These are phyloP conservation scores for Monosporascus sp. DNA, from an alignment of 2,329 filamentous ascomycete species.

Conservation along the genomic window DNA sequence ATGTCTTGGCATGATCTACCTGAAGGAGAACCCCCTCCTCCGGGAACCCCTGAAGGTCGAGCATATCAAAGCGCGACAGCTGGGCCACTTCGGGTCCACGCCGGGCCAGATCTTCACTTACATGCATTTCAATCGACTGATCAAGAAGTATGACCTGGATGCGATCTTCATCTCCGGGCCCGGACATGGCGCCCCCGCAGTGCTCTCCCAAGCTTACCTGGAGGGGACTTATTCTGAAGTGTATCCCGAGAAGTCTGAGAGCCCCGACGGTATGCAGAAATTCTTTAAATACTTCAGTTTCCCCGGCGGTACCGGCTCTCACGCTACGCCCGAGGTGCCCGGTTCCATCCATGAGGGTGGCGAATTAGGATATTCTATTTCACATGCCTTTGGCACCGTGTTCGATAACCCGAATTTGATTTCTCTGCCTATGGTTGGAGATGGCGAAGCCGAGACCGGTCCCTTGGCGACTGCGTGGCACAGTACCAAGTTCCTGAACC, in stretches of 20 bases:
- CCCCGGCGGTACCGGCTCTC: conserved; percentile 71
- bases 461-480: conserved; percentile 77
- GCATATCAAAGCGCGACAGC: conserved; percentile 66
- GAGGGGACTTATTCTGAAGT: conserved; percentile 74
- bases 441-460: conserved; percentile 77
- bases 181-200: conserved; percentile 70
- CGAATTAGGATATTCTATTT: conserved; percentile 76
- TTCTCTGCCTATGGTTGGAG: conserved; percentile 71
- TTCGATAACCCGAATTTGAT: conserved; percentile 72
- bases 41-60: conserved; percentile 62
- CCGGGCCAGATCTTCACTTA: conserved; percentile 78
- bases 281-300: conserved; percentile 85
- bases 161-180: conserved; percentile 70
- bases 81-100: conserved; percentile 75
- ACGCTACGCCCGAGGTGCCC: conserved; percentile 74
- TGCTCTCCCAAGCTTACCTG: conserved; percentile 70
- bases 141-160: conserved; percentile 73
- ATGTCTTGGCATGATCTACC: conserved; percentile 74
- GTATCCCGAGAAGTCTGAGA: conserved; percentile 67
- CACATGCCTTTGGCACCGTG: conserved; percentile 71
- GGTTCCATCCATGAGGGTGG: conserved; percentile 74
- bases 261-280: conserved; percentile 61
- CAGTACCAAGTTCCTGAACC: conserved; percentile 77
- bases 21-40: conserved; percentile 67
- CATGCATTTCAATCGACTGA: conserved; percentile 76